Evolutionary conservation across 352 stramenopile genomes (phyloP).

Genomic region (Phytophthora syringae): DNA sequence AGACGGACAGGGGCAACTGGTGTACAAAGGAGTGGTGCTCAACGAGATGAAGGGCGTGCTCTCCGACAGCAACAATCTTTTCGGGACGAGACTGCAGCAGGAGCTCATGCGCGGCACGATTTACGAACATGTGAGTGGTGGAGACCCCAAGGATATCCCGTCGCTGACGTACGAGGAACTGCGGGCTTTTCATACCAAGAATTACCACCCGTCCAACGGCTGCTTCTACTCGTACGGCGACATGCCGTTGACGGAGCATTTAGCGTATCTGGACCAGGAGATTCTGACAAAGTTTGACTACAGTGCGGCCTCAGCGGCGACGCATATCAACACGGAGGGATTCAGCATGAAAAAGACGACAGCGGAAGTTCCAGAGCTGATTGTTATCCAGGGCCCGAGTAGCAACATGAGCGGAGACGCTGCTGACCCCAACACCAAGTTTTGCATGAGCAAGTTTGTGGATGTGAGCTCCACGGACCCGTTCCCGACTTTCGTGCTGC

Average conservation of each 20-base stretch:
- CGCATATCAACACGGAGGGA: conserved; percentile 49
- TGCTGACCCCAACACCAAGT: conserved; percentile 80
- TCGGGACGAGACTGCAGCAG: conserved; percentile 91
- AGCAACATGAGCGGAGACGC: conserved; percentile 68
- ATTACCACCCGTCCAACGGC: conserved; percentile 92
- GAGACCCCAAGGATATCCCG: conserved; percentile 73
- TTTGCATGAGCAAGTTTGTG: conserved; percentile 77
- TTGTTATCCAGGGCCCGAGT: conserved; percentile 58
- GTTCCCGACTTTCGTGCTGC: conserved; percentile 82
- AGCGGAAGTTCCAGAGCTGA: conserved; percentile 22
- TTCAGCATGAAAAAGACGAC: conserved; percentile 50
- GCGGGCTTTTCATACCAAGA: conserved; percentile 74
- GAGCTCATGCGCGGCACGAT: conserved; percentile 91
- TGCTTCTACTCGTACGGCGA: conserved; percentile 93
- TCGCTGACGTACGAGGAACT: conserved; percentile 83
- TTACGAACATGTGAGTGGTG: conserved; percentile 86
- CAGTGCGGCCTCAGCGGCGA: conserved; percentile 50
- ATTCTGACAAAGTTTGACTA: conserved; percentile 77
- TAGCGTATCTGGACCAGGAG: conserved; percentile 76
- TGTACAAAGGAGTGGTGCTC: conserved; percentile 97
- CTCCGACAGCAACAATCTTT: conserved; percentile 94
- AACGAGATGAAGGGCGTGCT: conserved; percentile 99
- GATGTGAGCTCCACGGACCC: conserved; percentile 70
- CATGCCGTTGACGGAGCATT: conserved; percentile 75
- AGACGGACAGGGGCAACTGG: conserved; percentile 45